Percentiles rank a stretch among this genome's conserved stretches.
Conservation (phyloP, 75 land plant genomes). For the Picea glauca region DNA sequence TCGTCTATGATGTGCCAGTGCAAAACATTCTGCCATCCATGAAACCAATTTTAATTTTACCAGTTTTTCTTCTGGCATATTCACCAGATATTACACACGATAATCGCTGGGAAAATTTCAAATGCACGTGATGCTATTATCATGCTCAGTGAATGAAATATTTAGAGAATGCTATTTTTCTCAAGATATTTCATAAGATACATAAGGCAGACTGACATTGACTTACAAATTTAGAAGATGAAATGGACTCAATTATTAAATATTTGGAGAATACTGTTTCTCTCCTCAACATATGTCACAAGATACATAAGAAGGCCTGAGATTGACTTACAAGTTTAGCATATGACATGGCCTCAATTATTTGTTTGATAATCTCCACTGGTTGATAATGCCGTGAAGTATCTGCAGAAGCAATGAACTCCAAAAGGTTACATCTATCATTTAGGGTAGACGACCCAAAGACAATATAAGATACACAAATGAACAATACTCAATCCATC, state of each 20-base stretch:
- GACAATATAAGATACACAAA: not conserved
- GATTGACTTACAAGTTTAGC: slow-evolving; percentile 78
- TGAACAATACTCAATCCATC: not conserved
- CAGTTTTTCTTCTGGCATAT: not conserved
- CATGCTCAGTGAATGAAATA: not conserved
- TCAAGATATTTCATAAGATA: not conserved
- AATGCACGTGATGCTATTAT: not conserved
- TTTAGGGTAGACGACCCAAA: not conserved
- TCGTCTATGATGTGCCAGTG: slow-evolving; percentile 99
- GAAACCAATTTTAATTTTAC: not conserved
- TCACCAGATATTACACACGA: not conserved
- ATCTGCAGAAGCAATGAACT: slow-evolving; percentile 44
- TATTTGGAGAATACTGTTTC: not conserved
- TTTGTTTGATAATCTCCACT: slow-evolving; percentile 60
- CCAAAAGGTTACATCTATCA: not conserved
- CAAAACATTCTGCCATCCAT: slow-evolving; percentile 81
- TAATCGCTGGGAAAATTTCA: not conserved
- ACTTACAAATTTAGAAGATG: slow-evolving; percentile 91
- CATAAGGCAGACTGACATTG: not conserved
- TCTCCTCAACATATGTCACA: not conserved
- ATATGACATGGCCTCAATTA: slow-evolving; percentile 95
- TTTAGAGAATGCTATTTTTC: not conserved
- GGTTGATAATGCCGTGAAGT: slow-evolving; percentile 87
- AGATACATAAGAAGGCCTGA: not conserved
- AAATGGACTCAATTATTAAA: slow-evolving; percentile 78